Conservation (phyloP, 1,284 basidiomycete species). For the Ceratobasidium sp. region DNA sequence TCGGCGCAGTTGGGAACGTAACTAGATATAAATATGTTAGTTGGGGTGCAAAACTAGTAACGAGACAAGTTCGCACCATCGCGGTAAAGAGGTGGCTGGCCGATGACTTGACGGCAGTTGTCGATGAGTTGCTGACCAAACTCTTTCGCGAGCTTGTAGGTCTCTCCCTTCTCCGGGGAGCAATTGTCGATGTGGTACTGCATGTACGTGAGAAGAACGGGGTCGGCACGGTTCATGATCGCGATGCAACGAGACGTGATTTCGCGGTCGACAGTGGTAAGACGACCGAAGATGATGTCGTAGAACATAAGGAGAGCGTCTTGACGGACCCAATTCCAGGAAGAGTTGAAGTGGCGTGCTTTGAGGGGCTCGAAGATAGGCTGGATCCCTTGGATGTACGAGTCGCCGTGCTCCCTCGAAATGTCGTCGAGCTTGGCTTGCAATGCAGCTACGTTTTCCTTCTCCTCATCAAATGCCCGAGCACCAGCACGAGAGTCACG, state of each 20-base stretch:
- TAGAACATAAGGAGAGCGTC: conserved; percentile 96
- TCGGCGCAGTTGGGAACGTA: conserved; percentile 97
- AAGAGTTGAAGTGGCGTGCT: conserved; percentile 97
- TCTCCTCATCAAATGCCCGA: conserved; percentile 87
- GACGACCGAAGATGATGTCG: conserved; percentile 94
- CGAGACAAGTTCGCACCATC: conserved; percentile 71
- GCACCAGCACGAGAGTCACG: conserved; percentile 93
- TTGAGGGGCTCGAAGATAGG: conserved; percentile 95
- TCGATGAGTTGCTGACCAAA: conserved; percentile 97
- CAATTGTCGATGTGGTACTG: conserved; percentile 92
- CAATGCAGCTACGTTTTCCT: conserved; percentile 73
- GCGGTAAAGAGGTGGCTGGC: conserved; percentile 88
- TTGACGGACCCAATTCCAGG: conserved; percentile 99
- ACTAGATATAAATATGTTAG: conserved; percentile 62
- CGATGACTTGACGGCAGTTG: conserved; percentile 88
- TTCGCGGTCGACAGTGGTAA: conserved; percentile 92
- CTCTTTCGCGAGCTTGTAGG: conserved; percentile 93
- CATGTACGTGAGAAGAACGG: conserved; percentile 91
- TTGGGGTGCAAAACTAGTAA: conserved; percentile 5
- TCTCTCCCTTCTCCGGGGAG: conserved; percentile 86
- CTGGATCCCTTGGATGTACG: conserved; percentile 94
- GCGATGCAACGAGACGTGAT: conserved; percentile 98
- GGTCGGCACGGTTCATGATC: conserved; percentile 97
- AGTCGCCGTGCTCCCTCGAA: conserved; percentile 88
- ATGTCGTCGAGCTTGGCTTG: conserved; percentile 92